These are phyloP conservation scores for Trypethelium eluteriae DNA, from an alignment of 495 filamentous ascomycete species.

Conservation along the genomic window DNA sequence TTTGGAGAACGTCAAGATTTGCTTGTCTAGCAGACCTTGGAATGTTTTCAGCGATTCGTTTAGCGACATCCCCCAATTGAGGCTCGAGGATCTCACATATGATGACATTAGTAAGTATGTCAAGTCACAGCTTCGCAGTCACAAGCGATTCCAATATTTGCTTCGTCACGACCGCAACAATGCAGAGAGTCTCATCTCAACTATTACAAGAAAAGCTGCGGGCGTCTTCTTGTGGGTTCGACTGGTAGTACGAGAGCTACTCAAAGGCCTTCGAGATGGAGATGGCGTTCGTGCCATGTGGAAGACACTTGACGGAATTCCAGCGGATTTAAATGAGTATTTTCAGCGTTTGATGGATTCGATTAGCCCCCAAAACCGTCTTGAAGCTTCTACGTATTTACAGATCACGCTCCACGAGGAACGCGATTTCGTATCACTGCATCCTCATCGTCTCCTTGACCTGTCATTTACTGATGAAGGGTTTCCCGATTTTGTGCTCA, in stretches of 20 bases:
- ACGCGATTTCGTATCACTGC: background rate
- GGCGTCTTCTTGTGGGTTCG: constrained; percentile 5
- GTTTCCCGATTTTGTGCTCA: background rate
- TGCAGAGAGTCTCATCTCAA: background rate
- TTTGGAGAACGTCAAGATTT: background rate
- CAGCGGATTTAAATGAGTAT: background rate
- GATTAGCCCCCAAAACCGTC: background rate
- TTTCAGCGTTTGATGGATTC: background rate
- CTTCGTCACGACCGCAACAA: background rate
- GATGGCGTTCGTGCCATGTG: background rate
- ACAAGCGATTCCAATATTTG: background rate
- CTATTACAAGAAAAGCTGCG: background rate
- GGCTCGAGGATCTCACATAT: background rate
- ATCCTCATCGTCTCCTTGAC: background rate
- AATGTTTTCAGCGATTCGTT: background rate
- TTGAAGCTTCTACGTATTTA: background rate
- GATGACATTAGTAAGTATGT: background rate
- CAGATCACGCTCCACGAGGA: background rate
- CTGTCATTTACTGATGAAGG: background rate
- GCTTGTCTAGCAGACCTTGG: background rate
- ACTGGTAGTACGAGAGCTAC: background rate
- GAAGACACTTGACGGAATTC: background rate
- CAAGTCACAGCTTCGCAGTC: background rate
- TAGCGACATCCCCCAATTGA: background rate
- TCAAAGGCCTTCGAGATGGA: constrained; percentile 3